Percentiles rank a stretch among this genome's conserved stretches.
phyloP scores from a whole-genome alignment of 192 early-diverging fungal species.

The Backusella mclennaniae region DNA sequence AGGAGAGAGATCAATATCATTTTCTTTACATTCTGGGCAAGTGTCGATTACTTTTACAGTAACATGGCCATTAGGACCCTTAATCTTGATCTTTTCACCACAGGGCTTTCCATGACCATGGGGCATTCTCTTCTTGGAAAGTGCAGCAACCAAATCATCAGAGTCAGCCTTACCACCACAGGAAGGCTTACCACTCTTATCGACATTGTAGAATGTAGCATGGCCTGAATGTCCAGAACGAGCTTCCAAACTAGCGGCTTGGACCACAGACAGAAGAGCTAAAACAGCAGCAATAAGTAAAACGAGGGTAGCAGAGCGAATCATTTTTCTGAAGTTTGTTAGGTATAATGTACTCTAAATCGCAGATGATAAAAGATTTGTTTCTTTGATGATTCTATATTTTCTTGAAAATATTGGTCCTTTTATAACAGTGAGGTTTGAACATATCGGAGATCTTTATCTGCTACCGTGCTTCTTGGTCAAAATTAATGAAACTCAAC shows the following conservation, averaged over 20 bases:
- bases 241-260: not conserved
- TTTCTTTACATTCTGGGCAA: constrained; percentile 39
- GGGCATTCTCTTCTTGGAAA: constrained; percentile 9
- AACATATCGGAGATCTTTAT: not conserved
- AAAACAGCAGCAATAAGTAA: not conserved
- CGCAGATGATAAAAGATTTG: not conserved
- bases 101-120: constrained; percentile 28
- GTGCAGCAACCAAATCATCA: constrained; percentile 16
- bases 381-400: not conserved
- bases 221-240: not conserved
- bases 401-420: not conserved
- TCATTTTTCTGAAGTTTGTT: not conserved
- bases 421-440: not conserved
- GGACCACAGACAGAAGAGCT: not conserved
- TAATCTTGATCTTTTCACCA: constrained; percentile 45
- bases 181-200: not conserved
- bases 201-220: not conserved
- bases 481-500: not conserved
- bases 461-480: not conserved
- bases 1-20: constrained; percentile 47
- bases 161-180: constrained; percentile 1
- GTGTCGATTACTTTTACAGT: constrained; percentile 50
- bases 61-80: constrained; percentile 44
- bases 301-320: not conserved
- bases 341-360: not conserved